Percentiles rank a stretch among this genome's conserved stretches.
Conservation (phyloP, 176 grass and related monocot genomes). For the Carex pumila region DNA sequence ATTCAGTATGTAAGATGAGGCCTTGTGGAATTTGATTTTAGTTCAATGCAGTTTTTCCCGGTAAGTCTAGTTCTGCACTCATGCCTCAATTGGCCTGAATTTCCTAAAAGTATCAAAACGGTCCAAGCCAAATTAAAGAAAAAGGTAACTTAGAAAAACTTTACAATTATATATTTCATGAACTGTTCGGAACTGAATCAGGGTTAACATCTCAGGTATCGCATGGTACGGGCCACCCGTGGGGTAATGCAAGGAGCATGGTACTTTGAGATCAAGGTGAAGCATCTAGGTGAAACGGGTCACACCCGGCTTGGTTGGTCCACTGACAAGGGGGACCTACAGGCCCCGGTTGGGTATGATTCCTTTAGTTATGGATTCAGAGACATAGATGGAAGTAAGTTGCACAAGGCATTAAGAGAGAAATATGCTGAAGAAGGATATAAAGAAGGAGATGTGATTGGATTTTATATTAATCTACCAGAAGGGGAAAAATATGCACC, state of each 20-base stretch:
- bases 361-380: slow-evolving; percentile 64
- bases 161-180: neutral
- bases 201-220: slow-evolving; percentile 29
- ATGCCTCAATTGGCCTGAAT: neutral
- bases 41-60: neutral
- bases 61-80: neutral
- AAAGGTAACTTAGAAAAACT: neutral
- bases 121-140: neutral
- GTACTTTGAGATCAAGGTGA: slow-evolving; percentile 78
- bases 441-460: slow-evolving; percentile 62
- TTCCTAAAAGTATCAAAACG: neutral
- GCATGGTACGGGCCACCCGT: slow-evolving; percentile 83
- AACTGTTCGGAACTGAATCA: neutral
- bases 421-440: slow-evolving; percentile 61
- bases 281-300: slow-evolving; percentile 44
- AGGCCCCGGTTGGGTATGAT: slow-evolving; percentile 74
- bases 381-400: slow-evolving; percentile 71
- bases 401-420: slow-evolving; percentile 66
- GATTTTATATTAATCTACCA: slow-evolving; percentile 82
- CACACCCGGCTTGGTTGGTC: slow-evolving; percentile 84
- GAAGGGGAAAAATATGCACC: slow-evolving; percentile 64
- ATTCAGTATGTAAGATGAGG: neutral
- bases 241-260: slow-evolving; percentile 58
- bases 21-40: neutral
- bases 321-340: slow-evolving; percentile 78